phyloP scores from a whole-genome alignment of 2,329 filamentous ascomycete species.

The Cadophora gregata region DNA sequence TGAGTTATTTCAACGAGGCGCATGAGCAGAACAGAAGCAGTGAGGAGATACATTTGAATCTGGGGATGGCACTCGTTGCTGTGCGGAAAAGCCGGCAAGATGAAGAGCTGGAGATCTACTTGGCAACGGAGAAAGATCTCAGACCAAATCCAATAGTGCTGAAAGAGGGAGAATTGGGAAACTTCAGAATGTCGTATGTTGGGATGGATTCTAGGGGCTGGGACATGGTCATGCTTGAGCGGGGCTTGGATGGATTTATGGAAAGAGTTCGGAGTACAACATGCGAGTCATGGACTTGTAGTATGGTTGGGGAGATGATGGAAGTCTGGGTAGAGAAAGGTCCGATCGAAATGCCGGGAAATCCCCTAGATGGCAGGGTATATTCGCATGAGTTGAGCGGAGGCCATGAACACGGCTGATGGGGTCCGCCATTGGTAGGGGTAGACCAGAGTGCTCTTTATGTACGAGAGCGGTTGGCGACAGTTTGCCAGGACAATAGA shows the following conservation, averaged over 20 bases:
- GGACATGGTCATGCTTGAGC: constrained; percentile 1
- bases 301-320: background rate
- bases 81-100: background rate
- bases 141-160: constrained; percentile 2
- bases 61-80: constrained; percentile 3
- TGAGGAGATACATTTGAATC: constrained; percentile 1
- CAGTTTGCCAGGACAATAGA: no score
- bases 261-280: background rate
- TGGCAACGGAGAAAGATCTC: background rate
- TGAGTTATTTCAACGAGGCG: constrained; percentile 17
- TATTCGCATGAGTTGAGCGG: constrained; percentile 1
- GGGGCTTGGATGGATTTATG: background rate
- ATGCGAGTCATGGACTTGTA: background rate
- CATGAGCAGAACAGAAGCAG: constrained; percentile 7
- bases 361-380: background rate
- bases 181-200: constrained; percentile 8
- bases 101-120: background rate
- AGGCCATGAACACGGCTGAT: background rate
- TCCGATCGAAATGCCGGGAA: background rate
- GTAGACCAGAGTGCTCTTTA: no score
- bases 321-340: background rate
- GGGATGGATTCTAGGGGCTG: background rate
- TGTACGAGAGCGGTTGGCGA: no score
- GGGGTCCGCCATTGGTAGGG: no score
- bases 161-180: background rate